Percentiles rank a stretch among this genome's conserved stretches.
Conservation (phyloP, 768 basidiomycete genomes). For the Termitomyces sp. region DNA sequence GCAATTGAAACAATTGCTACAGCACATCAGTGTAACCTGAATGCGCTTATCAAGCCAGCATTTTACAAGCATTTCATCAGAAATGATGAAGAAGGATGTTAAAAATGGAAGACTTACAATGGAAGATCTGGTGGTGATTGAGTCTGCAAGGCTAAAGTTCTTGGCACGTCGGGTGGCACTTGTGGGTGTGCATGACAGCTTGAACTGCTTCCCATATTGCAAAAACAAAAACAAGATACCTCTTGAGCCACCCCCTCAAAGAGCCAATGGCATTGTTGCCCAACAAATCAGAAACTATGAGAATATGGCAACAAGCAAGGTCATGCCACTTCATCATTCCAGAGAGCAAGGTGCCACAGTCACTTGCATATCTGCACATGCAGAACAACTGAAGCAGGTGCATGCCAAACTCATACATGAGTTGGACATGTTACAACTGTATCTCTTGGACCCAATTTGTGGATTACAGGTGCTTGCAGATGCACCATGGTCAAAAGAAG, state of each 20-base stretch:
- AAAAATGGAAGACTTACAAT: not conserved
- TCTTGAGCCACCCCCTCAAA: not conserved
- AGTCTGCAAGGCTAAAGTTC: conserved; percentile 11
- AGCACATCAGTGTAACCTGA: conserved; percentile 21
- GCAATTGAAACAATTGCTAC: conserved; percentile 24
- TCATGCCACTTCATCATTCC: not conserved
- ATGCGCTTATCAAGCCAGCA: conserved; percentile 14
- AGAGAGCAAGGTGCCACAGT: not conserved
- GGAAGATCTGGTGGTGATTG: conserved; percentile 5
- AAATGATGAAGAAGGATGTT: not conserved
- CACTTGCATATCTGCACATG: conserved; percentile 1
- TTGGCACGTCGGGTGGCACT: conserved; percentile 2
- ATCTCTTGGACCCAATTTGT: conserved; percentile 3
- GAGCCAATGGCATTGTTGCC: not conserved
- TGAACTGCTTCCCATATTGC: not conserved
- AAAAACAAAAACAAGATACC: too few species aligned
- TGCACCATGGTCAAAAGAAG: conserved; percentile 9
- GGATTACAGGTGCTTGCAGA: conserved; percentile 9
- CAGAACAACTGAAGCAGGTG: not conserved
- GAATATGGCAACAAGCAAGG: not conserved
- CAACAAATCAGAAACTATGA: not conserved
- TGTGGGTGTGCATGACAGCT: not conserved
- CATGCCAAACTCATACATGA: conserved; percentile 5
- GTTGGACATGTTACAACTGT: conserved; percentile 5
- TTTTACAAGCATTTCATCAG: not conserved